Percentiles rank a stretch among this genome's conserved stretches.
These are phyloP conservation scores for Aspergillus ochraceus DNA, from an alignment of 2,329 filamentous ascomycete genomes.

Conservation along the genomic window DNA sequence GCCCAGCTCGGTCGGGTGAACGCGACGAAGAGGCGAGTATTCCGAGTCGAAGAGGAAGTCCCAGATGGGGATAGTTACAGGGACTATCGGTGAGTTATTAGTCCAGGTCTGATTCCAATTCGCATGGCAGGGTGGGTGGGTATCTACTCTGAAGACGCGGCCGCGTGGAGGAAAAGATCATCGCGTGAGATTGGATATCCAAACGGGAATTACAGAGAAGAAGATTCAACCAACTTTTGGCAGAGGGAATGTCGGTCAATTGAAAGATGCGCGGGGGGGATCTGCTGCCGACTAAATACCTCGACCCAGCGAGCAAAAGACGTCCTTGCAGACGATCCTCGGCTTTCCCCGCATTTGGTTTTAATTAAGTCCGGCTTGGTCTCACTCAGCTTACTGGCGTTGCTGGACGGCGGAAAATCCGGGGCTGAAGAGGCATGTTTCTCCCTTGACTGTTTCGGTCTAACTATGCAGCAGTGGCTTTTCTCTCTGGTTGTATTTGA, in stretches of 20 bases:
- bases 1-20: conserved; percentile 42
- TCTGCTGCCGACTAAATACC: background rate
- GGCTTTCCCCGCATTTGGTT: background rate
- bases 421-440: no score
- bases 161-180: conserved; percentile 5
- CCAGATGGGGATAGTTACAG: conserved; percentile 49
- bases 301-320: background rate
- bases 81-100: conserved; percentile 7
- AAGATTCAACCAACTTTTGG: no score
- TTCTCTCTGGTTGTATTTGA: no score
- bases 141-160: conserved; percentile 1
- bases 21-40: conserved; percentile 50
- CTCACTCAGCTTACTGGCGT: background rate
- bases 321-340: background rate
- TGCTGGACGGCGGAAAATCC: no score
- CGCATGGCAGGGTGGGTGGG: background rate
- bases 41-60: conserved; percentile 60
- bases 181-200: background rate
- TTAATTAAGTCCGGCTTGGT: background rate
- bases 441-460: no score
- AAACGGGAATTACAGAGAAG: no score
- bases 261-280: background rate
- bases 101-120: background rate
- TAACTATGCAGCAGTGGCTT: no score
- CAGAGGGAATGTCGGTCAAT: no score